A percentile compares a stretch with the other conserved stretches of the same genome.
Evolutionary conservation across 495 filamentous ascomycete genomes (phyloP).

Genomic region (Tetracladium setigerum): DNA sequence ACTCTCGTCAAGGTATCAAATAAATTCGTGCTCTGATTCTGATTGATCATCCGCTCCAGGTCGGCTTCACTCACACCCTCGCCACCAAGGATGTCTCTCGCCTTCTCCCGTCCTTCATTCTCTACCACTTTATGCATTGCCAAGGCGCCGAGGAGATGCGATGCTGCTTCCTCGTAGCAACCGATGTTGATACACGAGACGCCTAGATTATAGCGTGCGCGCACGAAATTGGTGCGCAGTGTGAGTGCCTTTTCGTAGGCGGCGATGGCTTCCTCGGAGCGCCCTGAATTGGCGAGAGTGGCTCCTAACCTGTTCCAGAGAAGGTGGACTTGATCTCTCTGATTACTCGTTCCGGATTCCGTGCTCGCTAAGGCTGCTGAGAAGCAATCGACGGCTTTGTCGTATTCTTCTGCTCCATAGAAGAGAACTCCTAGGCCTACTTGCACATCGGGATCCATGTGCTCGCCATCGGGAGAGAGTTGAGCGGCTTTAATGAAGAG

Average conservation of each 20-base stretch:
- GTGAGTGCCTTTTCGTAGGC: conserved; percentile 89
- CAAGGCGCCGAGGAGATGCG: conserved; percentile 86
- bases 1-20: conserved; percentile 89
- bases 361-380: conserved; percentile 75
- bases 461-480: conserved; percentile 61
- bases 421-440: conserved; percentile 95
- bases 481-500: conserved; percentile 90
- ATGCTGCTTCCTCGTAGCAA: conserved; percentile 85
- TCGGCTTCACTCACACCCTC: conserved; percentile 53
- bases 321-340: conserved; percentile 71
- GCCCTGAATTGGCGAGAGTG: conserved; percentile 89
- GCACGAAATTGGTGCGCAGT: conserved; percentile 90
- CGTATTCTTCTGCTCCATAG: conserved; percentile 96
- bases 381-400: conserved; percentile 99
- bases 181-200: conserved; percentile 97
- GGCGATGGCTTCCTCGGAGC: conserved; percentile 89
- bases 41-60: conserved; percentile 71
- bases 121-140: conserved; percentile 97
- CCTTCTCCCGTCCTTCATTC: conserved; percentile 72
- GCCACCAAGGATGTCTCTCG: conserved; percentile 65
- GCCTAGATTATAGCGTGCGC: conserved; percentile 93
- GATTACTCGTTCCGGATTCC: conserved; percentile 70
- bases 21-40: conserved; percentile 94
- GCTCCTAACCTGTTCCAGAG: conserved; percentile 98
- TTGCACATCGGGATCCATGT: conserved; percentile 97